Evolutionary conservation across 2,329 filamentous ascomycete species (phyloP), one percentile per base, ranked within the genome.

Genomic region (Exophiala mesophila): DNA sequence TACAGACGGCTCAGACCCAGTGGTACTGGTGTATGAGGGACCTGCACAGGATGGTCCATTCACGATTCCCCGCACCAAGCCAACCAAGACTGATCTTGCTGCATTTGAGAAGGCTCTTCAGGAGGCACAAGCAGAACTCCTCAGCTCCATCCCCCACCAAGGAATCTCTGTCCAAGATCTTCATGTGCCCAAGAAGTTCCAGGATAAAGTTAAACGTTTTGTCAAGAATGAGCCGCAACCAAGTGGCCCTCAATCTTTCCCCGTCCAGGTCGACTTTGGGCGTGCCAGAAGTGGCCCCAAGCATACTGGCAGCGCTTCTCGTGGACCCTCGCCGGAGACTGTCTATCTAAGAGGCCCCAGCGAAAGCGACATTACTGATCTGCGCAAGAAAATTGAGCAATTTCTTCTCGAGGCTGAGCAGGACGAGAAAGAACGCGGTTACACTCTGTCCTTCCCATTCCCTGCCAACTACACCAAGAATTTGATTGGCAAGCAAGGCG

Each of bases 381-480:
- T 97, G 28, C 74, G 78, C 20, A 67, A 74, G 24, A 92, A 89
- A 70, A 79, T 94, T 40, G 67, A 77, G 45, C 78, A 78, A 5
- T 97, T 95, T 59, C 73, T 97, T 16, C 82, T 84, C 59, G 84
- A 94, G 61, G 88, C 94, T 65, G 85, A 89, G 69, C 78, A 87
- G 62, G 89, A 97, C 49, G 90, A 97, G 65, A 85, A 92, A 61
- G 90, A 97, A 67, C 85, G 90, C 46, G 88, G 87, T 32, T 94
- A 89, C 67, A 88, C 80, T 2, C 71, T 86, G 45, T 80, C 77
- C 18, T 97, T 97, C 55, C 88, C 95, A 51, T 98, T 95, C 70
- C 90, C 90, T 5, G 86, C 95, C 62, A 94, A 95, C 67, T 94
- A 81, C 60, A 88, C 89, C 51, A 95, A 95, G 64, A 84, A 94